Conservation (phyloP, 148 eudicot species). For the Diospyros lotus region DNA sequence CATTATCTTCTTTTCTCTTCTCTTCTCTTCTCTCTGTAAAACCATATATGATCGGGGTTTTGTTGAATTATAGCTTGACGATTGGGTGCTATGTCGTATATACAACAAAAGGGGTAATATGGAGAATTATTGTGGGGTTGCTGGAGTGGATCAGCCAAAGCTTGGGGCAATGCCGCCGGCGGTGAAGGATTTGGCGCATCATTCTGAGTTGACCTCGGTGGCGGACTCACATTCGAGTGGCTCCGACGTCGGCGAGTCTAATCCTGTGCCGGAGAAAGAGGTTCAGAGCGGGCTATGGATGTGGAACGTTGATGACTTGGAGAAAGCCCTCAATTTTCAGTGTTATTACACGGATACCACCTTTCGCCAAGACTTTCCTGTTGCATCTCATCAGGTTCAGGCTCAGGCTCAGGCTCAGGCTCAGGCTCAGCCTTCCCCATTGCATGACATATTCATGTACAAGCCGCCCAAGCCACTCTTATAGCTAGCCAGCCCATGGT, state of each 20-base stretch:
- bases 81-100: slow-evolving; percentile 68
- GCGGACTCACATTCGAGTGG: no score
- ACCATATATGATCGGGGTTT: no score
- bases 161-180: no score
- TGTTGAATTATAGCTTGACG: no score
- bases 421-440: slow-evolving; percentile 17
- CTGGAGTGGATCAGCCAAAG: slow-evolving; percentile 6
- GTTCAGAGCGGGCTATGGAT: slow-evolving; percentile 55
- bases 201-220: no score
- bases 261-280: slow-evolving; percentile 23
- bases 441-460: slow-evolving; percentile 49
- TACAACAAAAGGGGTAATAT: slow-evolving; percentile 56
- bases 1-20: no score
- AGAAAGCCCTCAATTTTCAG: slow-evolving; percentile 24
- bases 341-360: slow-evolving; percentile 36
- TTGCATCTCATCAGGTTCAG: background rate
- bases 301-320: slow-evolving; percentile 27
- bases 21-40: no score
- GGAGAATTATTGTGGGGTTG: slow-evolving; percentile 29
- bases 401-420: no score
- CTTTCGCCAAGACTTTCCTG: slow-evolving; percentile 11
- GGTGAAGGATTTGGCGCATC: no score
- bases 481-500: no score
- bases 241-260: slow-evolving; percentile 34
- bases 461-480: slow-evolving; percentile 34